Evolutionary conservation across 1,139 yeast genomes (phyloP).

Genomic region (Sugiyamaella grinbergsii): DNA sequence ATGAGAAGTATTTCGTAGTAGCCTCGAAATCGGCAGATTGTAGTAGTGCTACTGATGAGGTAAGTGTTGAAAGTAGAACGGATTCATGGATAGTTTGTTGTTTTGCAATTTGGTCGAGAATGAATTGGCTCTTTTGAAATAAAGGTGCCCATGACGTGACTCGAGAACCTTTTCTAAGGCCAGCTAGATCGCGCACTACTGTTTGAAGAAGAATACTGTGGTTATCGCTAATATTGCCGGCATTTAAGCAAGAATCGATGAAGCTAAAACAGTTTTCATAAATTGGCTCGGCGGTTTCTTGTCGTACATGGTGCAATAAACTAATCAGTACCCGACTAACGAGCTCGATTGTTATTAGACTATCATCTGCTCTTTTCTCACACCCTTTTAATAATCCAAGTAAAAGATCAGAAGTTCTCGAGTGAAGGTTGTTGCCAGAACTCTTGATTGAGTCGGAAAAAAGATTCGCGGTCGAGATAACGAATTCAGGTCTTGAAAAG

Average conservation of each 20-base stretch:
- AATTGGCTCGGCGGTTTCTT: slow-evolving; percentile 53
- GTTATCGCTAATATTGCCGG: slow-evolving; percentile 1
- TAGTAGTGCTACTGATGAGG: slow-evolving; percentile 23
- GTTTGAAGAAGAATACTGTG: slow-evolving; percentile 22
- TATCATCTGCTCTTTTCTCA: slow-evolving; percentile 38
- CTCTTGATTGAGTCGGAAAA: slow-evolving; percentile 76
- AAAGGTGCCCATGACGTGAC: slow-evolving; percentile 42
- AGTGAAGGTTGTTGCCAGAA: slow-evolving; percentile 71
- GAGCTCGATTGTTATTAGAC: slow-evolving; percentile 24
- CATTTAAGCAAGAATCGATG: slow-evolving; percentile 22
- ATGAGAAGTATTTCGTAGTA: slow-evolving; percentile 29
- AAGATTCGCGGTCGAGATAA: slow-evolving; percentile 60
- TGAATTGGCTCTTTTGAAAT: slow-evolving; percentile 21
- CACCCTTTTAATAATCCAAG: slow-evolving; percentile 27
- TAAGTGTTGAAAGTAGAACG: slow-evolving; percentile 12
- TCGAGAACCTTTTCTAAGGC: slow-evolving; percentile 46
- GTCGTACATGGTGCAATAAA: slow-evolving; percentile 63
- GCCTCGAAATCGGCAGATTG: slow-evolving; percentile 33
- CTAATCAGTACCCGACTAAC: slow-evolving; percentile 39
- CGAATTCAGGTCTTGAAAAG: slow-evolving; percentile 48
- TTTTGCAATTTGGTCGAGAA: slow-evolving; percentile 11
- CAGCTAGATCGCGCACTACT: slow-evolving; percentile 39
- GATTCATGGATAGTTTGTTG: background rate
- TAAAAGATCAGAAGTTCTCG: slow-evolving; percentile 60
- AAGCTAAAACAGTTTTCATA: slow-evolving; percentile 37